Evolutionary conservation across 495 filamentous ascomycete genomes (phyloP).

Genomic region (Mycothermus thermophilus): DNA sequence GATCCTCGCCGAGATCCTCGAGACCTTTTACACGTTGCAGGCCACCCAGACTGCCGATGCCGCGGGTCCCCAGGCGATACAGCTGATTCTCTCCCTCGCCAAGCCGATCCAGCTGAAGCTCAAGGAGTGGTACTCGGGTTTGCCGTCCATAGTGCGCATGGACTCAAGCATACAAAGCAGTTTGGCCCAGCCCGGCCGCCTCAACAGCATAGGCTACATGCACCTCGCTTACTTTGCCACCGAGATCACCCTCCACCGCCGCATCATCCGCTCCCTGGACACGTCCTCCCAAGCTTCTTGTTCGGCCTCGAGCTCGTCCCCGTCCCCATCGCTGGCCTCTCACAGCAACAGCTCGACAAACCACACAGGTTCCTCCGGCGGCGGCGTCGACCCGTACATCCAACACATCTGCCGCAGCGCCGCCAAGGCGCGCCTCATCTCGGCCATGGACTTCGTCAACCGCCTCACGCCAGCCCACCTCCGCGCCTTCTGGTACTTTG

Average conservation of each 20-base stretch:
- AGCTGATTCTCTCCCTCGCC: slow-evolving; percentile 54
- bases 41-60: slow-evolving; percentile 38
- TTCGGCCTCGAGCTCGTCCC: too few species aligned
- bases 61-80: slow-evolving; percentile 42
- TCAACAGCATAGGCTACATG: slow-evolving; percentile 55
- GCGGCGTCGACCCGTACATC: slow-evolving; percentile 51
- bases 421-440: slow-evolving; percentile 63
- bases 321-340: too few species aligned
- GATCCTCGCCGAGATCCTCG: slow-evolving; percentile 64
- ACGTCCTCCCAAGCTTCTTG: slow-evolving; percentile 22
- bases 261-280: slow-evolving; percentile 61
- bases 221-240: slow-evolving; percentile 76
- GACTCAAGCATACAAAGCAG: slow-evolving; percentile 37
- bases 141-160: slow-evolving; percentile 55
- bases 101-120: slow-evolving; percentile 75
- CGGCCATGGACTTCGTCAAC: slow-evolving; percentile 69
- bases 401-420: slow-evolving; percentile 92
- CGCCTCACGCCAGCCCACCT: slow-evolving; percentile 57
- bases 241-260: slow-evolving; percentile 72
- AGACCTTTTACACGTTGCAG: slow-evolving; percentile 64
- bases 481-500: slow-evolving; percentile 68
- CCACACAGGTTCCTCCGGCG: not conserved
- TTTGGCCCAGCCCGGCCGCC: slow-evolving; percentile 22
- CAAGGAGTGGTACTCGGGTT: slow-evolving; percentile 61
- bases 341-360: too few species aligned